Conservation (phyloP, 2,329 filamentous ascomycete species). For the Epicoccum nigrum region DNA sequence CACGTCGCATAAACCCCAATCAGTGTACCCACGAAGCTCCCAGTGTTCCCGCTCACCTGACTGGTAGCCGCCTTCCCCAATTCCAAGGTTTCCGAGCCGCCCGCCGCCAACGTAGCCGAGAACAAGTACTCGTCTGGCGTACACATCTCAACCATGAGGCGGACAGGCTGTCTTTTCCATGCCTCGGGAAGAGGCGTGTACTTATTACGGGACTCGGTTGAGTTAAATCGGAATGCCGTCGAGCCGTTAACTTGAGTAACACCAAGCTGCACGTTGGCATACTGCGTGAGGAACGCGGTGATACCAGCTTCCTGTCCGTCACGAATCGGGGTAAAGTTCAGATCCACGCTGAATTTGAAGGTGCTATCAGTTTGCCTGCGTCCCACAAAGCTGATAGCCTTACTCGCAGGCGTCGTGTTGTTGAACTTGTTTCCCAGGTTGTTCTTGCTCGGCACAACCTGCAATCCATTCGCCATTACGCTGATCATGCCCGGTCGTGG, state of each 20-base stretch:
- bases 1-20: not conserved
- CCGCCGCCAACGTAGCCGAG: not conserved
- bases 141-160: not conserved
- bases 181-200: not conserved
- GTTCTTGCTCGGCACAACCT: not conserved
- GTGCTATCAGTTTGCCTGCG: conserved; percentile 60
- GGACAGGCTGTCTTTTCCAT: not conserved
- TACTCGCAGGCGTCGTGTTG: conserved; percentile 50
- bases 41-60: not conserved
- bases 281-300: conserved; percentile 58
- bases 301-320: conserved; percentile 59
- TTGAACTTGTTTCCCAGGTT: not conserved
- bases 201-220: not conserved
- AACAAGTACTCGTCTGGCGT: not conserved
- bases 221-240: not conserved
- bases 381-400: conserved; percentile 58
- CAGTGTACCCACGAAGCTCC: not conserved
- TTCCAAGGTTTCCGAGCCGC: not conserved
- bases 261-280: not conserved
- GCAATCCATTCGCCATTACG: not conserved
- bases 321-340: conserved; percentile 42
- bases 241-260: not conserved
- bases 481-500: conserved; percentile 16
- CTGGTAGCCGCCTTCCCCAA: not conserved
- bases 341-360: conserved; percentile 58